A percentile compares a stretch with the other conserved stretches of the same genome.
These are phyloP conservation scores for Suhomyces yuchorum DNA, from an alignment of 1,139 yeast genomes.

Conservation along the genomic window DNA sequence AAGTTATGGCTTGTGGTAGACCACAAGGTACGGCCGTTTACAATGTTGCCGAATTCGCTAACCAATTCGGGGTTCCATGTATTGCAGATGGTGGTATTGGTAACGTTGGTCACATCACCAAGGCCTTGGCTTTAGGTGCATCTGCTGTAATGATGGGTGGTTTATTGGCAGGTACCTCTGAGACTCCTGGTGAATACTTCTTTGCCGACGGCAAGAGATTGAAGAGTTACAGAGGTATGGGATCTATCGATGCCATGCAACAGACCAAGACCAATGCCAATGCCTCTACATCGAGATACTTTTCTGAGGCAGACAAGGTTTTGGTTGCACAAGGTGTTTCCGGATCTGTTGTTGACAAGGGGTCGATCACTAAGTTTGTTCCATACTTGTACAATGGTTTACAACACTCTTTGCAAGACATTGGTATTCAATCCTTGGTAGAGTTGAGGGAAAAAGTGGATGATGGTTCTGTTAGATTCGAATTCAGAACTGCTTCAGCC, in stretches of 20 bases:
- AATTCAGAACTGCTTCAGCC: conserved; percentile 97
- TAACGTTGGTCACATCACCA: conserved; percentile 97
- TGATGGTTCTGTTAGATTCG: conserved; percentile 81
- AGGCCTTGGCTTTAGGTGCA: conserved; percentile 96
- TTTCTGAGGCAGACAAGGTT: conserved; percentile 92
- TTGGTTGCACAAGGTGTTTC: conserved; percentile 99
- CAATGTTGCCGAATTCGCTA: conserved; percentile 84
- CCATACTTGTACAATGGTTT: conserved; percentile 95
- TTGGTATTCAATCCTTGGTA: conserved; percentile 74
- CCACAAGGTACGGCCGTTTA: conserved; percentile 98
- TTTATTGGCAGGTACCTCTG: conserved; percentile 96
- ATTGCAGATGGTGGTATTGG: conserved; percentile 99
- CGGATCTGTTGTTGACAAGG: conserved; percentile 96
- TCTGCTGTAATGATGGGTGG: conserved; percentile 99
- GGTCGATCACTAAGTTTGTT: conserved; percentile 88
- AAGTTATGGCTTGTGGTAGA: conserved; percentile 99
- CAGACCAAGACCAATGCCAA: conserved; percentile 85
- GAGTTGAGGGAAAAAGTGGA: conserved; percentile 68
- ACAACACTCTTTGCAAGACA: conserved; percentile 98
- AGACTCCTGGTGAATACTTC: conserved; percentile 98
- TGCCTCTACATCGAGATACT: conserved; percentile 97
- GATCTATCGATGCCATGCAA: conserved; percentile 99
- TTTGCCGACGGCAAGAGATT: conserved; percentile 98
- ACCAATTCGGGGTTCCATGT: conserved; percentile 90
- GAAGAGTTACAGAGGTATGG: conserved; percentile 99